Evolutionary conservation across 345 rosid genomes (phyloP), one percentile per base, ranked within the genome.

Genomic region (Eutrema heterophyllum): DNA sequence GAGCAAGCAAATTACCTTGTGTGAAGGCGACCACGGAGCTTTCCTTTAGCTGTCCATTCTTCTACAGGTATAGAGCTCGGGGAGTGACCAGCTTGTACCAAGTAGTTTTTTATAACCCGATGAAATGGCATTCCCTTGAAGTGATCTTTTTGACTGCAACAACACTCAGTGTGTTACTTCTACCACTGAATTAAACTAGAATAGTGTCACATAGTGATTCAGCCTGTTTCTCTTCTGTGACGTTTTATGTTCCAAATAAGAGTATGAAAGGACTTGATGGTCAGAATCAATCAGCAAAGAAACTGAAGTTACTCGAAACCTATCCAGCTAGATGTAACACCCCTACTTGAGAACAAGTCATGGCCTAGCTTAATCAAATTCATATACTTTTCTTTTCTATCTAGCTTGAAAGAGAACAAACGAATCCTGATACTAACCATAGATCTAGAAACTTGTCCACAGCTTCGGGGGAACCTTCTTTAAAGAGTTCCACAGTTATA

Each of bases 101-200:
- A 86, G 69, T 87, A 93, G 78, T 91, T 88, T 64, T 93, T 93
- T 38, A 93, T 87, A 68, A 91, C 93, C 51, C 78, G 95, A 55
- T 78, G 94, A 72, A 93, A 93, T 56, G 80, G 85, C 93, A 91
- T 85, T 74, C 93, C 91, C 68, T 82, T 89, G 84, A 91, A 93
- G 74, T 88, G 85, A 35, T 85, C 90, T 67, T 85, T 89, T 76
- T 93, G 87, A 75, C 98, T 91, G 86, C 85, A 83, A 82, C 46
- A 69, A 44, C 58, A 69, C 53, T 46, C 54, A 53, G 6, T 16
- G 3, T 35, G 18, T 52, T 41, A 75, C 15, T 66, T 55, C 12
- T 4, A 45, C 39, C 14, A 52, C 4, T 49, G 43, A 57, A 38
- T 30, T 21, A 52, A 72, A 69, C 63, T 30, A 6, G 16, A 62